A percentile compares a stretch with the other conserved stretches of the same genome.
These are phyloP conservation scores for Dioscorea alata DNA, from an alignment of 106 monocot genomes.

Conservation along the genomic window DNA sequence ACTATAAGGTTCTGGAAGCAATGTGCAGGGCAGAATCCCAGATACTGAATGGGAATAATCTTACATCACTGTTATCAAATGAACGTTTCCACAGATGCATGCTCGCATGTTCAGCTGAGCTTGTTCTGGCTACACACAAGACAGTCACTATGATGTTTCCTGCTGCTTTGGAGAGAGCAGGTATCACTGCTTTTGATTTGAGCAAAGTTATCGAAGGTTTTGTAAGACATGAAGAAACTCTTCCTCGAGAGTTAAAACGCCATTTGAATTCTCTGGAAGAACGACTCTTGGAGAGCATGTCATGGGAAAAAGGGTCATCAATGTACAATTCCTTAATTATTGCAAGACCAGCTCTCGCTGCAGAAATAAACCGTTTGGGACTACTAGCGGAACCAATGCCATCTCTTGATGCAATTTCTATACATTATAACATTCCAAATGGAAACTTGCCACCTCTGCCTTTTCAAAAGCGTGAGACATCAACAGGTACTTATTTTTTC, in stretches of 20 bases:
- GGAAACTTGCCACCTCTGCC: conserved; percentile 55
- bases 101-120: conserved; percentile 94
- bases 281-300: conserved; percentile 81
- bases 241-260: conserved; percentile 89
- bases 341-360: conserved; percentile 67
- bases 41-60: conserved; percentile 54
- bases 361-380: conserved; percentile 62
- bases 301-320: conserved; percentile 95
- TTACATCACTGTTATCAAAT: conserved; percentile 67
- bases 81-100: conserved; percentile 95
- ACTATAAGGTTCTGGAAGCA: conserved; percentile 87
- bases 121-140: conserved; percentile 95
- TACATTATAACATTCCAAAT: conserved; percentile 47
- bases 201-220: conserved; percentile 95
- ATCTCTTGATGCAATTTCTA: conserved; percentile 80
- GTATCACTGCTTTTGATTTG: conserved; percentile 94
- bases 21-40: conserved; percentile 87
- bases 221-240: conserved; percentile 91
- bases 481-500: conserved; percentile 36
- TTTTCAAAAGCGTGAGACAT: conserved; percentile 44
- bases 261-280: conserved; percentile 93
- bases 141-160: conserved; percentile 90
- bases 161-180: conserved; percentile 81
- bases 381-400: conserved; percentile 87
- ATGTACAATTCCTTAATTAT: conserved; percentile 93